Conservation (phyloP, 305 asterid species). For the Ilex paraguariensis region DNA sequence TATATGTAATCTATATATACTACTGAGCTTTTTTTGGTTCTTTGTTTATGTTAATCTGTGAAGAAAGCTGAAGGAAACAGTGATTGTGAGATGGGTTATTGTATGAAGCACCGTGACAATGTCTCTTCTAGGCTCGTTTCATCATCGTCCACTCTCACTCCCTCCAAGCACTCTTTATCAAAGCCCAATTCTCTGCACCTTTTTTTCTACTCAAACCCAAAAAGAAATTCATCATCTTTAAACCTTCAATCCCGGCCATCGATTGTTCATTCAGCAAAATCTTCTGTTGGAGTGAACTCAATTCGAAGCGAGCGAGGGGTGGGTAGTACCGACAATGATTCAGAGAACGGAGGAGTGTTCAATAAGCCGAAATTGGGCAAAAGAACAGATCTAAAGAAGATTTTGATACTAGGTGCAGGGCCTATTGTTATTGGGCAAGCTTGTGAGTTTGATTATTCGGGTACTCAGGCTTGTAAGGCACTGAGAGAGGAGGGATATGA, state of each 20-base stretch:
- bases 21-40: too few species aligned
- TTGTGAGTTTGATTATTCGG: slow-evolving; percentile 94
- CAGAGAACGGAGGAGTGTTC: slow-evolving; percentile 25
- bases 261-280: not conserved
- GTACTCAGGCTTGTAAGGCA: slow-evolving; percentile 97
- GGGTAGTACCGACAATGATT: slow-evolving; percentile 7
- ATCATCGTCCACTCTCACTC: slow-evolving; percentile 3
- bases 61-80: too few species aligned
- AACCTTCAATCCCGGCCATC: slow-evolving; percentile 27
- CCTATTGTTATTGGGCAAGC: slow-evolving; percentile 98
- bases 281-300: slow-evolving; percentile 9
- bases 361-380: slow-evolving; percentile 36
- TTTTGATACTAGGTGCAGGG: slow-evolving; percentile 89
- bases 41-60: too few species aligned
- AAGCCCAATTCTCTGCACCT: slow-evolving; percentile 30
- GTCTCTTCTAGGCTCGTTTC: slow-evolving; percentile 6
- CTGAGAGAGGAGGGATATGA: slow-evolving; percentile 93
- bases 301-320: slow-evolving; percentile 11
- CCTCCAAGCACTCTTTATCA: slow-evolving; percentile 20
- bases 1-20: too few species aligned
- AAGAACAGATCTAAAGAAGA: slow-evolving; percentile 86
- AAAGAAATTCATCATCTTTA: slow-evolving; percentile 16
- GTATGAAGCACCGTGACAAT: slow-evolving; percentile 23
- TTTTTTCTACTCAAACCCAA: slow-evolving; percentile 16
- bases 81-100: slow-evolving; percentile 18